Conservation (phyloP, 2,329 filamentous ascomycete genomes). For the Aspergillus pseudoviridinutans region DNA sequence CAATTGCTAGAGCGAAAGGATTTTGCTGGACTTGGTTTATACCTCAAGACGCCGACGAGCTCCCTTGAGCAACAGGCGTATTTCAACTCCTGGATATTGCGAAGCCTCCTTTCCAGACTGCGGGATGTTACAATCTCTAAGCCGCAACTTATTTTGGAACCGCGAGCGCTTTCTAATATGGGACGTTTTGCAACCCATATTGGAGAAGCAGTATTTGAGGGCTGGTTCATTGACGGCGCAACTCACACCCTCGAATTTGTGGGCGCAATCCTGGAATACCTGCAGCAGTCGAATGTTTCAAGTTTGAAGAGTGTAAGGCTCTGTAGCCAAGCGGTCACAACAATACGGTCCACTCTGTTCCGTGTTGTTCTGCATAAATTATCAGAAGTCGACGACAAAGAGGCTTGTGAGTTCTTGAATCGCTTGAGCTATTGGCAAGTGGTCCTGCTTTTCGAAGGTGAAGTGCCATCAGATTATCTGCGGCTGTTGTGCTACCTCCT, state of each 20-base stretch:
- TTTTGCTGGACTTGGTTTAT: slow-evolving; percentile 81
- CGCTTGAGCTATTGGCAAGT: slow-evolving; percentile 96
- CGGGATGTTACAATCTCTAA: slow-evolving; percentile 67
- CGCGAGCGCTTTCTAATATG: slow-evolving; percentile 80
- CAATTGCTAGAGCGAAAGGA: slow-evolving; percentile 84
- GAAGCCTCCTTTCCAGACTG: slow-evolving; percentile 68
- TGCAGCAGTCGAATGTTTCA: slow-evolving; percentile 79
- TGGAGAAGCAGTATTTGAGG: slow-evolving; percentile 87
- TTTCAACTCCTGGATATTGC: slow-evolving; percentile 86
- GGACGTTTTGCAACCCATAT: slow-evolving; percentile 76
- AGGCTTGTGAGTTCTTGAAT: slow-evolving; percentile 69
- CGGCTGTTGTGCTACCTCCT: slow-evolving; percentile 88
- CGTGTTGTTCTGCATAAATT: slow-evolving; percentile 74
- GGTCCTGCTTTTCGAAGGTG: slow-evolving; percentile 74
- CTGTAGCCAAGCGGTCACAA: slow-evolving; percentile 76
- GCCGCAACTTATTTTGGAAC: slow-evolving; percentile 70
- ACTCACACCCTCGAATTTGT: slow-evolving; percentile 80
- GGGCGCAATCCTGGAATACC: slow-evolving; percentile 78
- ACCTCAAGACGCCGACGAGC: slow-evolving; percentile 82
- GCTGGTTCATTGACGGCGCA: slow-evolving; percentile 90
- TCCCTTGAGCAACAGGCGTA: slow-evolving; percentile 94
- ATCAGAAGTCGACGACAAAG: slow-evolving; percentile 72
- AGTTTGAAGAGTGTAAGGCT: slow-evolving; percentile 83
- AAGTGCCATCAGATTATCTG: slow-evolving; percentile 74
- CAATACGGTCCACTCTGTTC: slow-evolving; percentile 72